Evolutionary conservation across 495 filamentous ascomycete species (phyloP), one percentile per base, ranked within the genome.

Genomic region (Staphylotrichum tortipilum): DNA sequence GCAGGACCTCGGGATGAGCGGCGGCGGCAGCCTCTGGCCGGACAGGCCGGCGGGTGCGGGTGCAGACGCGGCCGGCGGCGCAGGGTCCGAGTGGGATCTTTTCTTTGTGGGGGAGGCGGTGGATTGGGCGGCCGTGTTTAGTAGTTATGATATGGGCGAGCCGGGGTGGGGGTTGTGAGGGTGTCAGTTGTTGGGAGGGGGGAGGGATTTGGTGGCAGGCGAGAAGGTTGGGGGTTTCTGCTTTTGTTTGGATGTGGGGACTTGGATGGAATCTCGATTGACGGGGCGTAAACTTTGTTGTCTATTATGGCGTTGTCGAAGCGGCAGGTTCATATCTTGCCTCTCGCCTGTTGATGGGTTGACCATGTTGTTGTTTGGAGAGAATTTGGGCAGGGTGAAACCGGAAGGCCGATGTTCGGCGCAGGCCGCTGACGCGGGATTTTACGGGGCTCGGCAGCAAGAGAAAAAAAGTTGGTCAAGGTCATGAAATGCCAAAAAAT

Each of bases 341-440:
- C 14, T 11, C 9, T 12, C n/a, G n/a, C n/a, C n/a, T n/a, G n/a
- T n/a, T n/a, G n/a, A n/a, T n/a, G n/a, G n/a, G n/a, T n/a, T n/a
- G n/a, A n/a, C n/a, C n/a, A n/a, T n/a, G n/a, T n/a, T n/a, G n/a
- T n/a, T n/a, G n/a, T n/a, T n/a, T n/a, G n/a, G 29, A 41, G 26
- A 14, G 1, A 21, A n/a, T 17, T n/a, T n/a, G 46, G 43, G 26
- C 34, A 38, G 23, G 36, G n/a, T 23, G n/a, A 4, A 40, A 21
- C n/a, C 44, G n/a, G 37, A 11, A 31, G 42, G 37, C 51, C 51
- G 44, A 49, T 44, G 22, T 34, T 54, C 44, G 44, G 51, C 51
- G 26, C 10, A 3, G 15, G 14, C 36, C 1, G 22, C 15, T 7
- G n/a, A 11, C 14, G 44, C 43, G 44, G 51, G 51, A 53, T 48